These are phyloP conservation scores for Penicillium psychrosexuale DNA, from an alignment of 2,329 filamentous ascomycete genomes.

Conservation along the genomic window DNA sequence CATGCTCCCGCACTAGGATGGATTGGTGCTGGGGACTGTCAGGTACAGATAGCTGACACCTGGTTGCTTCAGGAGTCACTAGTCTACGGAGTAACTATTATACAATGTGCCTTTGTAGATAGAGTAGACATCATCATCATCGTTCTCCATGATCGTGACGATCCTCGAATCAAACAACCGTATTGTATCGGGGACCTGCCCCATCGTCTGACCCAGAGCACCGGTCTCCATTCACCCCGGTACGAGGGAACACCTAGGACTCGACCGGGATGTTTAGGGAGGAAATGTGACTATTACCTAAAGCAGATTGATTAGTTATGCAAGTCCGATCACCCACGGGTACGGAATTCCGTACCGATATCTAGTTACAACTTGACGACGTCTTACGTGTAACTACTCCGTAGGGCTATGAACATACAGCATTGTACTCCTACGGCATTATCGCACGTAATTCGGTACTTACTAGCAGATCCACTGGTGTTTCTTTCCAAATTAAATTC, in stretches of 20 bases:
- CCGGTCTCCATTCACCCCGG: background rate
- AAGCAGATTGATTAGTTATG: constrained; percentile 5
- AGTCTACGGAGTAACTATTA: constrained; percentile 6
- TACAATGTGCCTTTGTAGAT: background rate
- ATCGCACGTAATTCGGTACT: background rate
- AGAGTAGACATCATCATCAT: constrained; percentile 11
- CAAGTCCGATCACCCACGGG: constrained; percentile 6
- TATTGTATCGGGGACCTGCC: constrained; percentile 1
- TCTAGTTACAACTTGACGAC: background rate
- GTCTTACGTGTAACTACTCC: background rate
- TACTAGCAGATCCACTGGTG: background rate
- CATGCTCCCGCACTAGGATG: constrained; percentile 16
- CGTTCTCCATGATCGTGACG: background rate
- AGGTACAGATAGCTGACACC: constrained; percentile 9
- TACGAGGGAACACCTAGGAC: background rate
- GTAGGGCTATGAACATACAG: background rate
- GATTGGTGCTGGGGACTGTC: constrained; percentile 6
- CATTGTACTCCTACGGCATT: background rate
- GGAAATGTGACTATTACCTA: background rate
- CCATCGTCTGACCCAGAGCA: constrained; percentile 10
- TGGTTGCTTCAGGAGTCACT: constrained; percentile 22
- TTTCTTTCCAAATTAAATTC: background rate
- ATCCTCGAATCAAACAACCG: constrained; percentile 6
- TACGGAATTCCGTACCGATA: background rate
- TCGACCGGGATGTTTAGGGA: background rate